Base-by-base conservation (phyloP, 1,284 basidiomycete genomes). In the Phellopilus nigrolimitatus region DNA sequence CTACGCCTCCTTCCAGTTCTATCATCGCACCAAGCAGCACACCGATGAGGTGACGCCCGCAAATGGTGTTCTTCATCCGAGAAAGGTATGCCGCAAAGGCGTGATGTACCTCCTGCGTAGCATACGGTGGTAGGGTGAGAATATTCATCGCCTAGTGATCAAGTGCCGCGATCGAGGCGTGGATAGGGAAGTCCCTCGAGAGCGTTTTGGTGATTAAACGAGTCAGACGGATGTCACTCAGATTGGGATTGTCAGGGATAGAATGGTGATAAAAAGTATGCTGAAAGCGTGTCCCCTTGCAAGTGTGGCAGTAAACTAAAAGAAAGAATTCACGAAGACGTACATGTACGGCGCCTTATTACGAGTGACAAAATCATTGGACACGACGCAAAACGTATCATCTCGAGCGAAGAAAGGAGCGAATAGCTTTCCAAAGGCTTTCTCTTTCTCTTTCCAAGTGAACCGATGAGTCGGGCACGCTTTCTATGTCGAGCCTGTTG, bases 321-420 rank as follows among this genome's bases (percentile, higher is more conserved):
- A 22, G 51, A 28, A 31, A 12, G 13, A 15, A 40, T 45, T 54
- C 36, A 33, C 24, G 27, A 22, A 17, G 44, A 9, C 25, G 27
- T n/a, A 40, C 15, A 19, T 24, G 25, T 21, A 47, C 28, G 44
- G 50, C 22, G 3, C 24, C 30, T 38, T 61, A 76, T 54, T 60
- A 94, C 95, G 97, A 99, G 66, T 99, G 95, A 63, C 97, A 99
- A 65, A 99, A 68, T 99, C 97, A 56, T 88, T 91, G 2, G 94
- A 97, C 49, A 97, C 77, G 36, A 99, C 84, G 61, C 88, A 94
- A 56, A 99, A 76, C 0, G 91, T 98, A 52, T 85, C 81, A 1
- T 82, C 76, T 57, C 82, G 74, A 1, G 75, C 72, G 46, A 97
- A 76, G 66, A 91, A 95, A 0, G 88, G 85, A 0, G 89, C 89